Base-by-base conservation (phyloP, 148 eudicot species). In the Cornus suecica region DNA sequence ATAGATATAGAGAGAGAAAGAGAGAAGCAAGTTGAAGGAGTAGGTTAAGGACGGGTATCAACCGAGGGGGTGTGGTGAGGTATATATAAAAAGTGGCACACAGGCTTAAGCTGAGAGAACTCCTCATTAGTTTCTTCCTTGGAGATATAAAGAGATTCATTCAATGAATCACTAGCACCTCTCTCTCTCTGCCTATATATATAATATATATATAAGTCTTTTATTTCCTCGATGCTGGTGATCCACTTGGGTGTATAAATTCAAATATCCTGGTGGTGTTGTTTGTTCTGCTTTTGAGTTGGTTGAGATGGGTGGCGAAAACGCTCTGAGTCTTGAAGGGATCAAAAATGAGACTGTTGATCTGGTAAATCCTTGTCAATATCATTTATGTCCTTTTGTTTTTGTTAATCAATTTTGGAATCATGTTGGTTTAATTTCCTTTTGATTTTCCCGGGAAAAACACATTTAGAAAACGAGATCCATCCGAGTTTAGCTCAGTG, bases 331-430 rank as follows among this genome's bases (percentile, higher is more conserved):
- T 76, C 92, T 92, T 29, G 93, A 89, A 75, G 95, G 82, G 26
- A 86, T 93, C 52, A 93, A 83, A 68, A 93, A 91, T 80, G 98
- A 93, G 79, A 86, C 98, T 34, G 94, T 93, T 82, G 98, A 93
- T 93, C 87, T 93, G 98, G 98, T 93, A 90, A 48, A 65, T 18
- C 34, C 58, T 28, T 54, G 28, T 14, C 27, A 4, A 42, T 45
- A 42, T 24, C 24, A 42, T 52, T 65, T 18, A 10, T 29, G 58
- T 56, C 70, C 11, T 58, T 56, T 25, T n/a, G n/a, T 56, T 31
- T 34, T 1, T 15, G 3, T 68, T 68, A 11, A 15, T 70, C 28
- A 70, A 3, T 37, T 5, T 34, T 14, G 41, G 24, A 22, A 58
- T 58, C 20, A 20, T 5, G 41, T 72, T 48, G 48, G 52, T 52